These are phyloP conservation scores for Ochetophila trinervis DNA, from an alignment of 306 rosid genomes.

Conservation along the genomic window DNA sequence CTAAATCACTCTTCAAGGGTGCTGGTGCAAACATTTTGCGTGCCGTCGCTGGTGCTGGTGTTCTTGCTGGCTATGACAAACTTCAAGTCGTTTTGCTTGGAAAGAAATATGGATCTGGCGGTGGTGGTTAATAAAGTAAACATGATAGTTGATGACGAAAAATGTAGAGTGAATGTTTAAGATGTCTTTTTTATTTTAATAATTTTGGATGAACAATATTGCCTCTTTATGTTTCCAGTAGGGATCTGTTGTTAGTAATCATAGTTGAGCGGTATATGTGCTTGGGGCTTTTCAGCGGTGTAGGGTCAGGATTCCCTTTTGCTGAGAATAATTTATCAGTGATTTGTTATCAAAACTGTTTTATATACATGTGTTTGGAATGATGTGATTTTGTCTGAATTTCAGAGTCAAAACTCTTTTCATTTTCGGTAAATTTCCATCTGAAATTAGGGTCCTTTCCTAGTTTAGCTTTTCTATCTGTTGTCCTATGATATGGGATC, in stretches of 20 bases:
- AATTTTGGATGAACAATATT: conserved; percentile 24
- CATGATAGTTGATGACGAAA: conserved; percentile 30
- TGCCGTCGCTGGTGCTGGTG: conserved; percentile 96
- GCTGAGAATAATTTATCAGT: conserved; percentile 21
- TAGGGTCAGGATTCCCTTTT: conserved; percentile 10
- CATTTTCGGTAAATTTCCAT: background rate
- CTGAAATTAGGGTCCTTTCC: no score
- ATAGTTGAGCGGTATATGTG: conserved; percentile 24
- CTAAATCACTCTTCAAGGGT: conserved; percentile 86
- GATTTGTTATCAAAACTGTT: background rate
- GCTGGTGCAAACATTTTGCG: conserved; percentile 89
- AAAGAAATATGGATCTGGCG: conserved; percentile 92
- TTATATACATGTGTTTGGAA: background rate
- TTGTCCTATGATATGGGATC: no score
- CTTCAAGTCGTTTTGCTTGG: conserved; percentile 75
- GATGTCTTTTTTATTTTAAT: conserved; percentile 30
- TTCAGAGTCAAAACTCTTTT: background rate
- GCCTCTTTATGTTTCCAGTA: conserved; percentile 20
- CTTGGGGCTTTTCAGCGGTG: conserved; percentile 12
- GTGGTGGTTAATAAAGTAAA: conserved; percentile 58
- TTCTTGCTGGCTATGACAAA: conserved; percentile 89
- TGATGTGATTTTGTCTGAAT: background rate
- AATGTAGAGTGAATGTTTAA: conserved; percentile 17
- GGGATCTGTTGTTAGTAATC: conserved; percentile 23
- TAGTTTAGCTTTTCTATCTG: no score